Conservation (phyloP, 2,329 filamentous ascomycete species). For the Trichoderma atrobrunneum region DNA sequence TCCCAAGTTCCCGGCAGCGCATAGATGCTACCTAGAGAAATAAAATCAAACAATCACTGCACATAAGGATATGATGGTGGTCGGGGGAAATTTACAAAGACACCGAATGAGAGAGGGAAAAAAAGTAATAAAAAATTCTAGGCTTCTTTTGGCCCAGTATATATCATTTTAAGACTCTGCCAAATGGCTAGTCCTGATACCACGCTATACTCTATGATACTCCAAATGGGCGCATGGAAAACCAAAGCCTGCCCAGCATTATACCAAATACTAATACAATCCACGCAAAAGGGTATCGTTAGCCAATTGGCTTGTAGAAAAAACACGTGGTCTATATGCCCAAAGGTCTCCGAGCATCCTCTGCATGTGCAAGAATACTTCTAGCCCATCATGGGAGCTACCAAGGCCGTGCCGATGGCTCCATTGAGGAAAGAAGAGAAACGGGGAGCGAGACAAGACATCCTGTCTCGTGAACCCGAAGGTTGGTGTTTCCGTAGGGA, state of each 20-base stretch:
- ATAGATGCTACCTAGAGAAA: not conserved
- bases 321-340: not conserved
- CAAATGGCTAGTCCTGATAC: not conserved
- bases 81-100: not conserved
- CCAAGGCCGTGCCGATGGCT: not conserved
- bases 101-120: not conserved
- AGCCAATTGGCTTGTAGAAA: not conserved
- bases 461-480: not conserved
- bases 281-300: constrained; percentile 13
- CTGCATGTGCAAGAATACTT: not conserved
- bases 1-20: not conserved
- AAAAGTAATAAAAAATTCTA: not conserved
- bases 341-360: not conserved
- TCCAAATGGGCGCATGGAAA: not conserved
- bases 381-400: constrained; percentile 6
- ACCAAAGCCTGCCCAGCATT: not conserved
- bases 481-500: not conserved
- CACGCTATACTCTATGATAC: constrained; percentile 3
- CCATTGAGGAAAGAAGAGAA: not conserved
- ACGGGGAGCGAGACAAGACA: not conserved
- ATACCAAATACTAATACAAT: not conserved
- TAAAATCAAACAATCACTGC: not conserved
- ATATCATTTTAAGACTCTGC: not conserved
- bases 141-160: not conserved
- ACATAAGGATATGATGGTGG: accelerated